A percentile compares a stretch with the other conserved stretches of the same genome.
Evolutionary conservation across 1,139 yeast species (phyloP).

Genomic region (Blastobotrys aristatus): DNA sequence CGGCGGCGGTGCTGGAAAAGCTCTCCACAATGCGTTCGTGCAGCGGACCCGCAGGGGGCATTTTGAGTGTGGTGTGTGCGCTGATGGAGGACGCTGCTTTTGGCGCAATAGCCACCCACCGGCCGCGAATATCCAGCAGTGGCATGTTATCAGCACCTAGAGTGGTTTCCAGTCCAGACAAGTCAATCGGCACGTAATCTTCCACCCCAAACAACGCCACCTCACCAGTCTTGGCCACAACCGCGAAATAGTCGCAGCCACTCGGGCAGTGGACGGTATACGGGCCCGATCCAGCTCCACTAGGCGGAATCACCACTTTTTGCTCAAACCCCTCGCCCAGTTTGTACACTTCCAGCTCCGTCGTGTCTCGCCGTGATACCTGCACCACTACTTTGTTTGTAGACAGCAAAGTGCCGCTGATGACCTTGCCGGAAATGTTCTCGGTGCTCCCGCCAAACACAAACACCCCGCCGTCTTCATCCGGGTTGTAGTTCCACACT

Average conservation of each 20-base stretch:
- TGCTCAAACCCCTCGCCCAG: constrained; percentile 14
- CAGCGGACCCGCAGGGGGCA: constrained; percentile 31
- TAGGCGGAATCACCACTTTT: constrained; percentile 26
- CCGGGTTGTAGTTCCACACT: constrained; percentile 23
- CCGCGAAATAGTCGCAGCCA: constrained; percentile 18
- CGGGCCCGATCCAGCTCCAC: constrained; percentile 27
- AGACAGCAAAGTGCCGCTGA: constrained; percentile 15
- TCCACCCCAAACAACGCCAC: constrained; percentile 21
- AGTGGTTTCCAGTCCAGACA: constrained; percentile 25
- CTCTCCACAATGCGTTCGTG: constrained; percentile 28
- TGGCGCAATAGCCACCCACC: constrained; percentile 29
- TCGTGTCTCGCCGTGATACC: constrained; percentile 17
- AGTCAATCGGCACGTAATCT: constrained; percentile 19
- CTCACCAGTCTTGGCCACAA: constrained; percentile 20
- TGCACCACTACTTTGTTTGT: constrained; percentile 19
- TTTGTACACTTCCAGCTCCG: constrained; percentile 22
- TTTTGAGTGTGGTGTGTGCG: constrained; percentile 25
- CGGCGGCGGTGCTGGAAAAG: constrained; percentile 29
- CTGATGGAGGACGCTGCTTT: constrained; percentile 8
- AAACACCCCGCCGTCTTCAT: constrained; percentile 18
- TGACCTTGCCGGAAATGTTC: constrained; percentile 22
- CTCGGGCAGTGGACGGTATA: constrained; percentile 17
- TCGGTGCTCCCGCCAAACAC: constrained; percentile 22
- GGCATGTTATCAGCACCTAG: constrained; percentile 23
- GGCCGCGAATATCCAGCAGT: constrained; percentile 24